Base-by-base conservation (phyloP, 1,284 basidiomycete species). In the Waitea zeae region DNA sequence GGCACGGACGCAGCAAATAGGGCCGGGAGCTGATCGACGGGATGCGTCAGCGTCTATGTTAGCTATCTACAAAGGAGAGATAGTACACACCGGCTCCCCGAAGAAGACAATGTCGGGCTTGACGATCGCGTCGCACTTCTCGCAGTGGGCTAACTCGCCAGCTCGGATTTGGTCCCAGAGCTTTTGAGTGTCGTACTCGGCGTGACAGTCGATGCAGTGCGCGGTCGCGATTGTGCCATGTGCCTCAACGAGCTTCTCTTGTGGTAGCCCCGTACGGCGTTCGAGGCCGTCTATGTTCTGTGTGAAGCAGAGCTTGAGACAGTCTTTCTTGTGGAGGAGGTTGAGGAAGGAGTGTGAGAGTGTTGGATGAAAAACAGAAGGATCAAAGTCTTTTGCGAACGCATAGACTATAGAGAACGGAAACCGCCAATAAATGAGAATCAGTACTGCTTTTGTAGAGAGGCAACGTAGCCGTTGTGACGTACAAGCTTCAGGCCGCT, bases 21-120 rank as follows among this genome's bases (percentile, higher is more conserved):
- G 1, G 53, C 46, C 0, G 80, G 78, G 4, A 82, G 63, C 76
- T 78, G 30, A 15, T 7, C n/a, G 12, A 11, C 36, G 13, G 6
- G 13, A 17, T n/a, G 12, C 27, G 17, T 20, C 32, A 31, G 37
- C 40, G 20, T 18, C 28, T 37, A 20, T n/a, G 15, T 30, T 35
- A 12, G 20, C 34, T 27, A 29, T 33, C 31, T 33, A 31, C n/a
- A n/a, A n/a, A n/a, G n/a, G n/a, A n/a, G n/a, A n/a, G n/a, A 7
- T 11, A 17, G 20, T 14, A 55, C 71, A 20, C 46, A 79, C 79
- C 30, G 61, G 46, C 56, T 93, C 89, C 32, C 89, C 89, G 48
- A 93, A 93, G 57, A 95, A 92, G n/a, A 92, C 84, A 32, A 93
- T 93, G 47, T 92, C 81, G 3, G 88, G 89, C 54, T 92, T 92